A percentile compares a stretch with the other conserved stretches of the same genome.
phyloP scores from a whole-genome alignment of 345 rosid genomes.

The Dovyalis caffra region DNA sequence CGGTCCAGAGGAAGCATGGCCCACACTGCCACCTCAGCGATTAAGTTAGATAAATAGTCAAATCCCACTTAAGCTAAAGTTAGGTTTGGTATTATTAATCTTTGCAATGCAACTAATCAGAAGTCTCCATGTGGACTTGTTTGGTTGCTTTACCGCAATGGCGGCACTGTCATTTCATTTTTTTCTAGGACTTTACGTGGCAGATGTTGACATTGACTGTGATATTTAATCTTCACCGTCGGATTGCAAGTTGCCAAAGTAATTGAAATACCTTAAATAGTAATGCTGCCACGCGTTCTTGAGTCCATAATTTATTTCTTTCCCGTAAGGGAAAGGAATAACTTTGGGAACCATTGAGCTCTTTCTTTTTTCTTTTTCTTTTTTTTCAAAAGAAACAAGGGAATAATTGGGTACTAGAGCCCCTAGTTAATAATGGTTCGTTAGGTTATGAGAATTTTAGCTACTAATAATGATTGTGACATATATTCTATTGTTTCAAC shows the following conservation, averaged over 20 bases:
- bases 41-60: slow-evolving; percentile 2
- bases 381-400: no score
- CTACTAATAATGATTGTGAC: no score
- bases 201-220: slow-evolving; percentile 16
- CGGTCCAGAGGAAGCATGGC: slow-evolving; percentile 39
- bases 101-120: slow-evolving; percentile 1
- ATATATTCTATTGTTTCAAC: no score
- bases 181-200: slow-evolving; percentile 21
- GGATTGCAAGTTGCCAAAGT: slow-evolving; percentile 34
- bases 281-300: slow-evolving; percentile 23
- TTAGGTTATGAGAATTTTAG: no score
- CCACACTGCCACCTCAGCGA: slow-evolving; percentile 29
- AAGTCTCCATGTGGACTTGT: slow-evolving; percentile 17
- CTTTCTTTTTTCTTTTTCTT: no score
- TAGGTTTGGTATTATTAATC: slow-evolving; percentile 18
- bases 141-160: slow-evolving; percentile 14
- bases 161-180: slow-evolving; percentile 31
- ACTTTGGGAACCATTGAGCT: not conserved
- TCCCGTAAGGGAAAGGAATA: slow-evolving; percentile 19
- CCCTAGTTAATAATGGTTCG: no score
- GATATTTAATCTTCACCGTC: slow-evolving; percentile 19
- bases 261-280: slow-evolving; percentile 32
- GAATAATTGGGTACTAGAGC: no score
- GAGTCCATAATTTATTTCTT: not conserved
- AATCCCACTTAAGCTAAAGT: not conserved